Conservation (phyloP, 1,139 yeast species). For the Kurtzmaniella quercitrusa region DNA sequence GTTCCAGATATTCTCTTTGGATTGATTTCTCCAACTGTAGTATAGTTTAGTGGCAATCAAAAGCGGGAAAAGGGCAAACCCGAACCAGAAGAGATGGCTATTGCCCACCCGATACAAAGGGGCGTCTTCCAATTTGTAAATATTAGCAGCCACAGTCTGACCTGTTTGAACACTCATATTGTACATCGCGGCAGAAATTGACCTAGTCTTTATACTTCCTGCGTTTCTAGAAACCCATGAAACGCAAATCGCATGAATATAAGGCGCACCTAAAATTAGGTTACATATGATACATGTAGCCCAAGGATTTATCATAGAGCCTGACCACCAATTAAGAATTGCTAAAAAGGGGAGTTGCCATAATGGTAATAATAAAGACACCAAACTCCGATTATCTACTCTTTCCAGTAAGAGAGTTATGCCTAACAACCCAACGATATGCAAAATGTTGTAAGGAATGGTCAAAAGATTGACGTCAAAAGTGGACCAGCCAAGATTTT, state of each 20-base stretch:
- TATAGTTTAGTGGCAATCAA: slow-evolving; percentile 26
- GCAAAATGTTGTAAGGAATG: slow-evolving; percentile 45
- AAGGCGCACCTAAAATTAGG: slow-evolving; percentile 45
- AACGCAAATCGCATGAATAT: slow-evolving; percentile 53
- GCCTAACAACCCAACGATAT: slow-evolving; percentile 32
- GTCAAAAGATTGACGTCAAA: slow-evolving; percentile 50
- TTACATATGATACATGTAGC: slow-evolving; percentile 49
- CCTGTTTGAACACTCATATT: slow-evolving; percentile 62
- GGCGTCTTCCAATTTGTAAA: slow-evolving; percentile 53
- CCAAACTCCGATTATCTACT: slow-evolving; percentile 31
- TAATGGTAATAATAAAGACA: slow-evolving; percentile 32
- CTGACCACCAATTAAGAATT: slow-evolving; percentile 48
- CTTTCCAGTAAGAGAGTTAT: slow-evolving; percentile 39
- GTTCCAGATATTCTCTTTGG: slow-evolving; percentile 43
- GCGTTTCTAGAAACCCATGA: slow-evolving; percentile 61
- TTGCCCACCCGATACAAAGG: slow-evolving; percentile 61
- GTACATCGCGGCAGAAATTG: slow-evolving; percentile 58
- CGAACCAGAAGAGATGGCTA: slow-evolving; percentile 15
- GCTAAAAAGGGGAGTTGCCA: slow-evolving; percentile 36
- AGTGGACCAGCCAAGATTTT: slow-evolving; percentile 51
- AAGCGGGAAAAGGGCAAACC: slow-evolving; percentile 16
- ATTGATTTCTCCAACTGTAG: slow-evolving; percentile 45
- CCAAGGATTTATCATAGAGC: slow-evolving; percentile 45
- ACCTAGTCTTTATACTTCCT: slow-evolving; percentile 54
- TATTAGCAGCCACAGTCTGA: slow-evolving; percentile 46